Evolutionary conservation across 2,329 filamentous ascomycete species (phyloP).

Genomic region (Colletotrichum tanaceti): DNA sequence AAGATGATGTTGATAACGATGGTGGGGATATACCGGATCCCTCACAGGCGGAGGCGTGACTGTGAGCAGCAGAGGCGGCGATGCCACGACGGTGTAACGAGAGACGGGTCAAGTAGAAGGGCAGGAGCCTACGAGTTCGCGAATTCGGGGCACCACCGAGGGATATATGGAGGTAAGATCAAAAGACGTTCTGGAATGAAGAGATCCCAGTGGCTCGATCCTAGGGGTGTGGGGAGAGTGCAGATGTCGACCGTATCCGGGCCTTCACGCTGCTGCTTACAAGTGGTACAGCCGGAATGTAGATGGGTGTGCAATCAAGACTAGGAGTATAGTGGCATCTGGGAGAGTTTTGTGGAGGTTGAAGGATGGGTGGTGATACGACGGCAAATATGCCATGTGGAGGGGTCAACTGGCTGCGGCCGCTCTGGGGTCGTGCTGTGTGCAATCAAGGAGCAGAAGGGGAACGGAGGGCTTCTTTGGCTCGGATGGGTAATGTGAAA

Average conservation of each 20-base stretch:
- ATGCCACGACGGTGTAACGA: constrained; percentile 36
- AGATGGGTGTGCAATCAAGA: constrained; percentile 11
- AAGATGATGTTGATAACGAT: constrained; percentile 18
- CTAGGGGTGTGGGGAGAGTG: constrained; percentile 15
- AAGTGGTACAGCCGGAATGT: not conserved
- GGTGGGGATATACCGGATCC: constrained; percentile 44
- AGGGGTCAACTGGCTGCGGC: constrained; percentile 40
- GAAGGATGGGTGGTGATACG: constrained; percentile 40
- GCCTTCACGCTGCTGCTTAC: constrained; percentile 38
- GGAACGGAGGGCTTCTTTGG: constrained; percentile 37
- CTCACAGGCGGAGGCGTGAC: constrained; percentile 37
- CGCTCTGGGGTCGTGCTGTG: constrained; percentile 38
- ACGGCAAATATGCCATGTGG: constrained; percentile 48
- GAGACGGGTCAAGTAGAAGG: constrained; percentile 33
- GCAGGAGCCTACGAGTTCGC: constrained; percentile 6
- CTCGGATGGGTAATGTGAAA: constrained; percentile 42
- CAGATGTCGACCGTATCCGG: constrained; percentile 15
- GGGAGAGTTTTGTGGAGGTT: constrained; percentile 25
- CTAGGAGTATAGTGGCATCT: constrained; percentile 22
- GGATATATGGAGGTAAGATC: constrained; percentile 43
- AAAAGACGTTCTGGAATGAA: constrained; percentile 29
- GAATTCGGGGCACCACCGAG: constrained; percentile 24
- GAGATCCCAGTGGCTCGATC: constrained; percentile 32
- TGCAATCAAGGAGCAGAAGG: constrained; percentile 44
- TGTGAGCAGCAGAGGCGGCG: constrained; percentile 24